These are phyloP conservation scores for Cotoneaster glaucophyllus DNA, from an alignment of 306 rosid genomes.

Conservation along the genomic window DNA sequence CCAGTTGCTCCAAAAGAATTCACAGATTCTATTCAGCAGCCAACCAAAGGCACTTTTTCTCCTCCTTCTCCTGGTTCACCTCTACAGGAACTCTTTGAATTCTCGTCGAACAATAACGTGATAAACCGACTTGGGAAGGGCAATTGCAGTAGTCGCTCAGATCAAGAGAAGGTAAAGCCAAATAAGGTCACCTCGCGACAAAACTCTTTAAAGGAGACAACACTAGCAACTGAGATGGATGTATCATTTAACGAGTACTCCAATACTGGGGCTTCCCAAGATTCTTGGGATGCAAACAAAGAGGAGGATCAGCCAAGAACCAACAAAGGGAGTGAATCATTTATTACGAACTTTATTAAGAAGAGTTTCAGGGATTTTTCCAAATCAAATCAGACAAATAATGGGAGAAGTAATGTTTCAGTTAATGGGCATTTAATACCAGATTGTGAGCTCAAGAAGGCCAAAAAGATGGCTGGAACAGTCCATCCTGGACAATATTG, in stretches of 20 bases:
- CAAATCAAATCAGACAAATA: conserved; percentile 47
- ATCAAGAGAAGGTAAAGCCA: conserved; percentile 61
- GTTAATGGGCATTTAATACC: conserved; percentile 66
- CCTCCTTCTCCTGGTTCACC: conserved; percentile 75
- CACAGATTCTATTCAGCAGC: conserved; percentile 33
- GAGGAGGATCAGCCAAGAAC: conserved; percentile 56
- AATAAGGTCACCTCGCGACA: conserved; percentile 58
- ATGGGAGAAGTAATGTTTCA: conserved; percentile 41
- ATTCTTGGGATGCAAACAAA: conserved; percentile 55
- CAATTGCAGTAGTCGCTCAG: conserved; percentile 67
- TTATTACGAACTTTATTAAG: conserved; percentile 69
- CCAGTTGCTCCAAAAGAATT: conserved; percentile 33
- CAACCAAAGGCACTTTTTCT: conserved; percentile 35
- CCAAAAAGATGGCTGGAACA: conserved; percentile 87
- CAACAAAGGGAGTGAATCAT: conserved; percentile 69
- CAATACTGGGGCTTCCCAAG: conserved; percentile 59
- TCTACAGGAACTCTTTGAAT: conserved; percentile 65
- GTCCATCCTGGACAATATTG: conserved; percentile 90
- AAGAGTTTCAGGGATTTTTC: conserved; percentile 67
- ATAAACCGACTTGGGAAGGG: conserved; percentile 65
- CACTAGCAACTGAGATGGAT: conserved; percentile 85
- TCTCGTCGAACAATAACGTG: conserved; percentile 42
- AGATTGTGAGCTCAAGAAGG: conserved; percentile 69
- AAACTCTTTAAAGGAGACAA: conserved; percentile 72
- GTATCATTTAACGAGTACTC: conserved; percentile 71